Evolutionary conservation across 2,329 filamentous ascomycete genomes (phyloP).

Genomic region (Rhexocercosporidium sp.): DNA sequence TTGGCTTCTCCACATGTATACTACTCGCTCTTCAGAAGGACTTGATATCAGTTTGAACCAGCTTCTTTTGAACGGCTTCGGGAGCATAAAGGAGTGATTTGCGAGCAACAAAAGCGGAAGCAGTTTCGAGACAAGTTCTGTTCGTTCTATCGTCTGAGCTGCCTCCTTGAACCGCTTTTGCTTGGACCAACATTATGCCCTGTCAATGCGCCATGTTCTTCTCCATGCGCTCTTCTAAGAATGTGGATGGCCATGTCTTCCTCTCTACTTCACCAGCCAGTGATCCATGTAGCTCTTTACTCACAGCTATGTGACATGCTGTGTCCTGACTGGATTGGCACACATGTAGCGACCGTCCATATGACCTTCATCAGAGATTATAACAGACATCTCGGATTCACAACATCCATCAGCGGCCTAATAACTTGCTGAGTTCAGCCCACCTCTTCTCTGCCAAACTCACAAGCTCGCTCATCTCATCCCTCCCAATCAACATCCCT

Average conservation of each 20-base stretch:
- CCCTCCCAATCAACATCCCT: conserved; percentile 70
- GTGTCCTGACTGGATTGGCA: neutral
- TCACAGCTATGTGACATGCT: neutral
- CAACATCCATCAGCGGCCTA: conserved; percentile 27
- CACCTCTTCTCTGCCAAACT: conserved; percentile 67
- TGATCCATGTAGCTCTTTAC: neutral
- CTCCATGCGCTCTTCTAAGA: neutral
- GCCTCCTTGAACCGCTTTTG: neutral
- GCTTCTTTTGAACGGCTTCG: neutral
- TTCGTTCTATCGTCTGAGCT: neutral
- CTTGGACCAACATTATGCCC: neutral
- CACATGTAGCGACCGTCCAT: neutral
- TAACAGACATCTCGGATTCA: neutral
- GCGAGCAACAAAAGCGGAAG: neutral
- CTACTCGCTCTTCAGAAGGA: too few relatives aligned
- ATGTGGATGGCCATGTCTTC: neutral
- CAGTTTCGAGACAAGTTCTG: neutral
- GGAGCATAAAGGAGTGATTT: neutral
- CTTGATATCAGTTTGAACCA: neutral
- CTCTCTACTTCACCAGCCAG: neutral
- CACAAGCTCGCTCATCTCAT: conserved; percentile 65
- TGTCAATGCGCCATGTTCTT: neutral
- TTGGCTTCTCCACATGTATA: too few relatives aligned
- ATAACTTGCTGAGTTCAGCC: conserved; percentile 49
- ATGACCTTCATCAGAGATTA: neutral